These are phyloP conservation scores for Plenodomus tracheiphilus DNA, from an alignment of 2,329 filamentous ascomycete genomes.

Conservation along the genomic window DNA sequence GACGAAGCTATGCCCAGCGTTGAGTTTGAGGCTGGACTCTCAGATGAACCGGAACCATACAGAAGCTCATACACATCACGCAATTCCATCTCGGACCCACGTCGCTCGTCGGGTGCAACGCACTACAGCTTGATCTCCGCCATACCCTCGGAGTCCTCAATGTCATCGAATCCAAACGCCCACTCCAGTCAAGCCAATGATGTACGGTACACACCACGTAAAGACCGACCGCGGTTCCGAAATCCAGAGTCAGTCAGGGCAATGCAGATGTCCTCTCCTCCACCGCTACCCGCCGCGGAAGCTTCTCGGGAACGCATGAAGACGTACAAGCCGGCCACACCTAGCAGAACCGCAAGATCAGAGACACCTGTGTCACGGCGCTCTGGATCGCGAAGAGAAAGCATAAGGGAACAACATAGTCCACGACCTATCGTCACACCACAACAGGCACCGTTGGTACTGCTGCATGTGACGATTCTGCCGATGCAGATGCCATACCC, in stretches of 20 bases:
- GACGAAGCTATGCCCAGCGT: conserved; percentile 38
- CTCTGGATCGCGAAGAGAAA: conserved; percentile 33
- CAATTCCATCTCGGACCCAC: conserved; percentile 23
- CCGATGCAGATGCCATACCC: conserved; percentile 69
- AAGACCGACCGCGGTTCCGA: conserved; percentile 66
- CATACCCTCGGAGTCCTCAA: conserved; percentile 44
- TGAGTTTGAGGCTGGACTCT: conserved; percentile 25
- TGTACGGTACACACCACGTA: conserved; percentile 58
- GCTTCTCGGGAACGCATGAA: conserved; percentile 36
- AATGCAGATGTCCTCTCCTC: conserved; percentile 70
- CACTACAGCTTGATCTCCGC: conserved; percentile 42
- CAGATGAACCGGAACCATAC: conserved; percentile 33
- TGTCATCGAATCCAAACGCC: conserved; percentile 36
- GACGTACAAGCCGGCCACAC: conserved; percentile 38
- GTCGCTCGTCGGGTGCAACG: conserved; percentile 34
- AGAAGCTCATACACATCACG: conserved; percentile 39
- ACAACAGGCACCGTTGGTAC: conserved; percentile 68
- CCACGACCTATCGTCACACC: conserved; percentile 33
- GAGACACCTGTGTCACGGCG: conserved; percentile 36
- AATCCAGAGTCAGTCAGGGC: conserved; percentile 71
- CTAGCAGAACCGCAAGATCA: conserved; percentile 34
- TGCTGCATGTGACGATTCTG: conserved; percentile 76
- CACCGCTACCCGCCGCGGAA: conserved; percentile 34
- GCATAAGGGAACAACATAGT: conserved; percentile 30
- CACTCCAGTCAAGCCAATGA: conserved; percentile 32